Evolutionary conservation across 2,329 filamentous ascomycete genomes (phyloP), one percentile per base, ranked within the genome.

Genomic region (Lachnellula subtilissima): DNA sequence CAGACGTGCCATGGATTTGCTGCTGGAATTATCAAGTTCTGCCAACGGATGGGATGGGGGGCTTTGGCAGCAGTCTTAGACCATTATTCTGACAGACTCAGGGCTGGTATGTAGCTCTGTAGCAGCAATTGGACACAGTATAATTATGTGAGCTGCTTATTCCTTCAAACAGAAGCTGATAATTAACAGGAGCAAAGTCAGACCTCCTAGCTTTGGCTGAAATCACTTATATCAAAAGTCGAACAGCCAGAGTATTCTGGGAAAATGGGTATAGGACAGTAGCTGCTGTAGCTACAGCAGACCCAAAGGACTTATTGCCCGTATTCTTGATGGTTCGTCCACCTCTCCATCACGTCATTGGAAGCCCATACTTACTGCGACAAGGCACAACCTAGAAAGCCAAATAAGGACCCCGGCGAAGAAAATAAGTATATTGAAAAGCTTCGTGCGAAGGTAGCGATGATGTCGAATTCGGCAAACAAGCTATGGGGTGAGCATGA

Each of bases 1-100:
- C 87, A 90, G 64, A 87, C 85, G 1, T 91, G 88, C 62, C 84
- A 90, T 61, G 88, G 88, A 0, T 92, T 91, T 65, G 88, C 87
- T 3, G 86, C 86, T 2, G 87, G 87, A 3, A 89, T 91, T 77
- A 83, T 91, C 57, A 90, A 88, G 62, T 91, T 91, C 66, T 91
- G 88, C 66, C 79, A 89, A 62, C 79, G 83, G 17, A 90, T 92
- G 88, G 83, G 80, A 2, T 91, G 87, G 86, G 82, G 81, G 1
- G 83, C 87, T 64, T 81, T 91, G 68, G 83, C 84, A 6, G 86
- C 85, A 4, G 84, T 87, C 6, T 75, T 91, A 35, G 86, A 91
- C 61, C 88, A 91, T 66, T 91, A 89, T 73, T 84, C 84, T 0
- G 87, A 91, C 70, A 78, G 88, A 22, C 75, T 92, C 6, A 83